Evolutionary conservation across 768 basidiomycete species (phyloP), one percentile per base, ranked within the genome.

Genomic region (Neoboletus magnificus): DNA sequence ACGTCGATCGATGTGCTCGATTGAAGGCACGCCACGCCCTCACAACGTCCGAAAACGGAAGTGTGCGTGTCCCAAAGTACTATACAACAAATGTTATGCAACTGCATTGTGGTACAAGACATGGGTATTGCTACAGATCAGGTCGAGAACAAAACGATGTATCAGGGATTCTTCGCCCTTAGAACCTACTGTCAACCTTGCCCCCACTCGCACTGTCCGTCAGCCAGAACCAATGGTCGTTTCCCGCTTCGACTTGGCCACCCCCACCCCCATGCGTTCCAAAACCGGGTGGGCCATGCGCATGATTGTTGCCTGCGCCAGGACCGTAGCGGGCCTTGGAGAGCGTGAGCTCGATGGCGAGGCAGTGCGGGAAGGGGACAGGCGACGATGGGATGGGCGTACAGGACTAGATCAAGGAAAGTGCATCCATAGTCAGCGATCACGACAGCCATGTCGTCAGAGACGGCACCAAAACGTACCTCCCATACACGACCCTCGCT

Each of bases 401-500:
- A 6, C 44, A 5, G 15, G 65, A 66, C 65, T 66, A 20, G 35
- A 41, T 36, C 47, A 4, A 33, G 22, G 29, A n/a, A 18, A 35
- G 30, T 1, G 25, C 4, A 15, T 20, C 6, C 22, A 36, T 8
- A 18, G 25, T 59, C 4, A 32, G 50, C 23, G 16, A 47, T 12
- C 18, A 47, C 13, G 15, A 10, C 11, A n/a, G 12, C 30, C 5
- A 25, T 16, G 4, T 20, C 30, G 20, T 11, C 35, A 2, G 22
- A 41, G 11, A 32, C 2, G 20, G 25, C 4, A 32, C 15, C 11
- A 29, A 47, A 32, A 73, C 80, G 52, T 58, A 84, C 85, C 59
- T 72, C 80, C 84, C 85, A 86, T 12, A 79, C 64, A 37, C 82
- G 73, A 18, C 76, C 74, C 54, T 77, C 78, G 20, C 76, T 78